Conservation (phyloP, 1,284 basidiomycete genomes). For the Austropuccinia psidii region DNA sequence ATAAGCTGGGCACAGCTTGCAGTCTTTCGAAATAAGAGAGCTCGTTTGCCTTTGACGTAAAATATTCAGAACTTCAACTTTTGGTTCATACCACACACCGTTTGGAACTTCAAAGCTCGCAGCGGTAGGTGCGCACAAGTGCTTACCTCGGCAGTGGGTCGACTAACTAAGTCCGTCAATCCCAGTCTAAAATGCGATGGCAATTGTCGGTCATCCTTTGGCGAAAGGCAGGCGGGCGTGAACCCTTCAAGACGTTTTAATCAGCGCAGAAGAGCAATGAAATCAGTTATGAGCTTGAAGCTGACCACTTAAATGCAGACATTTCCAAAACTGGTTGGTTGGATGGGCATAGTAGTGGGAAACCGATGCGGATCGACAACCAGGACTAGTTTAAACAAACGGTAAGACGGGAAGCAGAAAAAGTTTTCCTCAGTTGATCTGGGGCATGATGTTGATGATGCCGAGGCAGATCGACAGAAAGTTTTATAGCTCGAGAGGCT, state of each 20-base stretch:
- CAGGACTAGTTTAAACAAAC: not conserved
- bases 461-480: no score
- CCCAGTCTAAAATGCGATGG: not conserved
- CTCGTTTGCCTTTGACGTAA: conserved; percentile 12
- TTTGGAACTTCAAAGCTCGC: no score
- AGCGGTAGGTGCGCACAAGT: no score
- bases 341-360: conserved; percentile 10
- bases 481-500: no score
- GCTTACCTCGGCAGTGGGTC: conserved; percentile 5
- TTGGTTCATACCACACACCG: no score
- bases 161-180: conserved; percentile 4
- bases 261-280: not conserved
- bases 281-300: no score
- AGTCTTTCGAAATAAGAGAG: not conserved
- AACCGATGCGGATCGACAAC: conserved; percentile 1
- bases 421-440: not conserved
- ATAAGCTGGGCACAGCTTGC: not conserved
- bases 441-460: not conserved
- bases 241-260: not conserved
- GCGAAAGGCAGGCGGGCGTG: not conserved
- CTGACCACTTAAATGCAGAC: not conserved
- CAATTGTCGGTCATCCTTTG: not conserved
- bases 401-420: not conserved
- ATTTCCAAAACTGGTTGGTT: conserved; percentile 3
- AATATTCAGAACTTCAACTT: no score